phyloP scores from a whole-genome alignment of 345 rosid genomes.

The Syzygium aqueum region DNA sequence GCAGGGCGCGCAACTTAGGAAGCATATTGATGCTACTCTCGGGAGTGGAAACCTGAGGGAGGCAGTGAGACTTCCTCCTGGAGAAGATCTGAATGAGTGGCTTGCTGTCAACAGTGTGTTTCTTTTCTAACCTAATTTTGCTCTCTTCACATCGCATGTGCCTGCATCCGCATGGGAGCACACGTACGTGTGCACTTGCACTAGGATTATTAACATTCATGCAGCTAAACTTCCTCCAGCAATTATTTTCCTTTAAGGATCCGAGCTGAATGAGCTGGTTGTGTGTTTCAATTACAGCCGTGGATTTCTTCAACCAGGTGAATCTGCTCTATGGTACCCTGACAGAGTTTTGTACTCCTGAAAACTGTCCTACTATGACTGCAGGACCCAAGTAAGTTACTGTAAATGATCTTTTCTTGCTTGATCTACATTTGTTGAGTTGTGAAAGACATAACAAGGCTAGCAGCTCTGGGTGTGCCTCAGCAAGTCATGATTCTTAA shows the following conservation, averaged over 20 bases:
- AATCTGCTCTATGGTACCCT: slow-evolving; percentile 97
- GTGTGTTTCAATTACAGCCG: slow-evolving; percentile 55
- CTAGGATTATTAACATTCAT: not conserved
- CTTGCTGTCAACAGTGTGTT: slow-evolving; percentile 89
- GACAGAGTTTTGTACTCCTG: slow-evolving; percentile 94
- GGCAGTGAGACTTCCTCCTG: slow-evolving; percentile 98
- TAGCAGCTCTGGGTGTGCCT: not conserved
- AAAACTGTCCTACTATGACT: slow-evolving; percentile 95
- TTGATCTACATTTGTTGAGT: not conserved
- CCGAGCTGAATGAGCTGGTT: slow-evolving; percentile 7
- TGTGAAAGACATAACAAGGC: not conserved
- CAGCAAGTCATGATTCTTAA: not conserved
- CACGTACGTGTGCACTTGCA: not conserved
- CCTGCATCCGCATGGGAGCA: not conserved
- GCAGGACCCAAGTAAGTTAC: slow-evolving; percentile 93
- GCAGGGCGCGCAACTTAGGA: slow-evolving; percentile 97
- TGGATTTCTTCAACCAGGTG: slow-evolving; percentile 99
- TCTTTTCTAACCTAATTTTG: not conserved
- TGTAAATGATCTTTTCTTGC: not conserved
- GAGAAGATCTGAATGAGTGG: slow-evolving; percentile 98
- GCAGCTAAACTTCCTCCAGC: not conserved
- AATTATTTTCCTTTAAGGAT: not conserved
- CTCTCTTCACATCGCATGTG: not conserved
- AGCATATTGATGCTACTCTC: slow-evolving; percentile 94
- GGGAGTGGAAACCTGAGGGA: slow-evolving; percentile 99